Evolutionary conservation across 1,284 basidiomycete species (phyloP), one percentile per base, ranked within the genome.

Genomic region (Athelia psychrophila): DNA sequence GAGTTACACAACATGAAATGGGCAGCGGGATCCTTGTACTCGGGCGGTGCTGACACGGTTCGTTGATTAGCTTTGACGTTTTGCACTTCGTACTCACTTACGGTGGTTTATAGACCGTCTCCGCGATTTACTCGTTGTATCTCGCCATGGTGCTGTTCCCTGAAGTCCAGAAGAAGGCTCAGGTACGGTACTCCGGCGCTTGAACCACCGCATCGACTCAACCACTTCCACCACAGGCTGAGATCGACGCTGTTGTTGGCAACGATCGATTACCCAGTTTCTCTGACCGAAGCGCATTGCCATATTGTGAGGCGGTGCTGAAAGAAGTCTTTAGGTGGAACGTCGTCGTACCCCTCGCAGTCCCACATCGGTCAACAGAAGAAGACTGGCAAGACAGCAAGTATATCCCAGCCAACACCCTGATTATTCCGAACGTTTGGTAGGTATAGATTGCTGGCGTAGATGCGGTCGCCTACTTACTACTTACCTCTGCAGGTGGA

Each of bases 321-420:
- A 69, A 72, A 54, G 77, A 79, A 55, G 63, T 71, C 23, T 52
- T 77, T 48, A 63, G 76, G 47, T 77, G 71, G 70, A 57, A 64
- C 27, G 57, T 60, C 9, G 63, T 64, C 10, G 52, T 59, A 10
- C 64, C 66, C 0, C 52, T 65, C 44, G 35, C 63, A 3, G 61
- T 64, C 1, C n/a, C n/a, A n/a, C 66, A 66, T 50, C 42, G 56
- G 9, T 54, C 56, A 45, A 58, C 52, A 12, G 56, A 60, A 24
- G 62, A 64, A 47, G 58, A 62, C 49, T 44, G 58, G 3, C 58
- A 63, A 30, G 55, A 60, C 38, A 66, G 58, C 0, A 67, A 68
- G 56, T 69, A 69, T 60, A 53, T 70, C 53, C 66, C 66, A 1
- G 63, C 62, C 42, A 63, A 59, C 30, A 51, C 62, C 27, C 56